Base-by-base conservation (phyloP, 305 asterid species). In the Salvia sclarea region DNA sequence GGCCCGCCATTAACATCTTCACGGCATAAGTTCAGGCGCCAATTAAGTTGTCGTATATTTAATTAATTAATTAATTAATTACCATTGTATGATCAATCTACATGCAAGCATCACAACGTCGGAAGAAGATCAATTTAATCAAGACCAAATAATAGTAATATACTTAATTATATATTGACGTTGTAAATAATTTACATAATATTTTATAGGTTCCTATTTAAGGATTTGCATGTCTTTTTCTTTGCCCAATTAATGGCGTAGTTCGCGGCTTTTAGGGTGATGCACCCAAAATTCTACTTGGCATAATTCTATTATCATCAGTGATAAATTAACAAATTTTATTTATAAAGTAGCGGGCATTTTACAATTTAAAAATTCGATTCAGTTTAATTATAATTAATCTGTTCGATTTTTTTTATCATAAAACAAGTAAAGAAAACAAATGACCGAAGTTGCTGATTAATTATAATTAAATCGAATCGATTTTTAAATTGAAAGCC, bases 221-320 rank as follows among this genome's bases (percentile, higher is more conserved):
- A 2, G 3, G 43, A 38, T 38, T 38, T 38, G 43, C 41, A 30
- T 30, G 31, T 4, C 31, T 25, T 3, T 35, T 35, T 59, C 30
- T 59, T 59, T 18, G 18, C 33, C 11, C 33, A 35, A 59, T 59
- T 11, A 59, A 59, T 61, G 59, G 66, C 57, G 49, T 43, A 44
- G 25, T 57, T 57, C 11, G 66, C 72, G 65, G 72, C 43, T 25
- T 0, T 44, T 38, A 60, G 12, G 35, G 63, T 18, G 47, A 14
- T 5, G 8, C 40, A 12, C 13, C 64, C 43, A 33, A 48, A 31
- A 45, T 14, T 6, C 33, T 18, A 31, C 18, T 35, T 17, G 25
- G 3, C 16, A 9, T 37, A 37, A 1, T 35, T 21, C 50, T 9
- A 44, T n/a, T n/a, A n/a, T n/a, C n/a, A n/a, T n/a, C n/a, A n/a